Evolutionary conservation across 495 filamentous ascomycete species (phyloP), one percentile per base, ranked within the genome.

Genomic region (Durotheca rogersii): DNA sequence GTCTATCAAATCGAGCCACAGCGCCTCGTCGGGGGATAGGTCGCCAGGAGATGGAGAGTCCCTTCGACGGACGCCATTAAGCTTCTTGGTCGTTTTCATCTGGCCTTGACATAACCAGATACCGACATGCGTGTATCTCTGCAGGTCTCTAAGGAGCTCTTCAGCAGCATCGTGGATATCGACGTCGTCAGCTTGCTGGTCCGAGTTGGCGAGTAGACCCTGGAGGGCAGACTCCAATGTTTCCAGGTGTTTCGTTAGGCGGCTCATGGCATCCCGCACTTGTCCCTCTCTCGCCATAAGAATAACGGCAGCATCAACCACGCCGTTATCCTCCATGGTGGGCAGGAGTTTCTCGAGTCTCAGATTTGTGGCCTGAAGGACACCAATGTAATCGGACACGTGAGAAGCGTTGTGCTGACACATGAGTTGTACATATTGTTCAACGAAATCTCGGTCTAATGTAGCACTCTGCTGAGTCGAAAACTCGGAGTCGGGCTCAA

Each of bases 81-180:
- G 46, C 11, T 56, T 58, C 53, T 77, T 73, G 11, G 73, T 67
- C 1, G 78, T 81, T 58, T 86, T 89, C 41, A 80, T 91, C 68
- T 97, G 90, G 25, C 88, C 85, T 69, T 93, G 90, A 59, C 93
- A 96, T 16, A 98, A 78, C 93, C 93, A 98, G 15, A 91, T 88
- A 20, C 93, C 93, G 15, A 98, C 89, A 40, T 88, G 82, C 0
- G 83, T 79, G 66, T 95, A 96, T 63, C 92, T 97, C 45, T 92
- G 81, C 33, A 98, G 67, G 3, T 85, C 86, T 29, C 84, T 81
- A 12, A 95, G 73, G 1, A 94, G 75, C 35, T 84, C 79, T 53
- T 81, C 74, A 4, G 78, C 72, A 0, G 78, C 70, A 32, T 64
- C 65, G 40, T 74, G 70, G 3, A 69, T 50, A 37, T 82, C 75